These are phyloP conservation scores for Saccharomyces jurei DNA, from an alignment of 805 yeast genomes.

Conservation along the genomic window DNA sequence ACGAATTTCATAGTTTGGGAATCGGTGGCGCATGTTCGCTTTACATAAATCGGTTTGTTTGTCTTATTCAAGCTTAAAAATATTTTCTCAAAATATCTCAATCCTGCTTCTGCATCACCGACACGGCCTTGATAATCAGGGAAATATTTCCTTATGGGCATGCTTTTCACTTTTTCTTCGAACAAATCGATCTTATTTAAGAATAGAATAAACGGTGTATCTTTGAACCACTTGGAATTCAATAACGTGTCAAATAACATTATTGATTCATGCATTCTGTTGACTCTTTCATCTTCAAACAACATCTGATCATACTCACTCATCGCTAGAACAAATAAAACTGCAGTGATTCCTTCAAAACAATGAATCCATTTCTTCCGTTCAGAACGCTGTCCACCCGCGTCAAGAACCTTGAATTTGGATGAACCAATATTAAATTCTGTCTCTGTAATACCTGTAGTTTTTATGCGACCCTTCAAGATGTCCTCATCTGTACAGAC, in stretches of 20 bases:
- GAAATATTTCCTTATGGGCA: slow-evolving; percentile 64
- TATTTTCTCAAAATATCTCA: slow-evolving; percentile 59
- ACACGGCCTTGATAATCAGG: slow-evolving; percentile 70
- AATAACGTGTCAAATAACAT: slow-evolving; percentile 75
- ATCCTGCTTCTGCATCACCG: slow-evolving; percentile 56
- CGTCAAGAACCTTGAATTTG: slow-evolving; percentile 76
- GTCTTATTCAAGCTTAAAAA: slow-evolving; percentile 57
- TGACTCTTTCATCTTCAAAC: slow-evolving; percentile 82
- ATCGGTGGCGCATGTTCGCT: slow-evolving; percentile 94
- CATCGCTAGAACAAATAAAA: slow-evolving; percentile 80
- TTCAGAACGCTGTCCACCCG: slow-evolving; percentile 93
- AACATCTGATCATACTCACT: slow-evolving; percentile 88
- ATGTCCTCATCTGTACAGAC: slow-evolving; percentile 76
- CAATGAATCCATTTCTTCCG: slow-evolving; percentile 92
- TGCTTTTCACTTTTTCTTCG: slow-evolving; percentile 54
- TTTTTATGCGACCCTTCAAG: slow-evolving; percentile 82
- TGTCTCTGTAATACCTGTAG: slow-evolving; percentile 91
- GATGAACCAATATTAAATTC: slow-evolving; percentile 59
- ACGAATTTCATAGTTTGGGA: slow-evolving; percentile 83
- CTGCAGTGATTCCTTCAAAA: slow-evolving; percentile 82
- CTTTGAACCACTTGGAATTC: slow-evolving; percentile 75
- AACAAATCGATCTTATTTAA: slow-evolving; percentile 83
- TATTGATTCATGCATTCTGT: slow-evolving; percentile 85
- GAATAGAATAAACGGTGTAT: slow-evolving; percentile 83
- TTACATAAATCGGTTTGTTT: slow-evolving; percentile 75